These are phyloP conservation scores for Candida tropicalis DNA, from an alignment of 1,139 yeast species.

Conservation along the genomic window DNA sequence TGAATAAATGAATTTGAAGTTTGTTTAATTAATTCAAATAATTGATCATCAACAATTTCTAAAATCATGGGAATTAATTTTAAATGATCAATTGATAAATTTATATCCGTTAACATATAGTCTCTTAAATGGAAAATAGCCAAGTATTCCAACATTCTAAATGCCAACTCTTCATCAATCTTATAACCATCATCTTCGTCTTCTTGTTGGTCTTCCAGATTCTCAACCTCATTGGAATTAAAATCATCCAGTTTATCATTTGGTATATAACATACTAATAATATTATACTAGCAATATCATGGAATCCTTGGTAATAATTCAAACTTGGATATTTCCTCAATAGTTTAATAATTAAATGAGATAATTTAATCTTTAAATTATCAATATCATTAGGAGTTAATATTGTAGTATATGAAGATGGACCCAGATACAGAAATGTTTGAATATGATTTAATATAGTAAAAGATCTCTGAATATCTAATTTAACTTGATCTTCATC, in stretches of 20 bases:
- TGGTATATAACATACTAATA: conserved; percentile 48
- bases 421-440: conserved; percentile 21
- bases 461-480: conserved; percentile 76
- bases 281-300: conserved; percentile 75
- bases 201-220: background rate
- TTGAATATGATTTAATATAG: conserved; percentile 37
- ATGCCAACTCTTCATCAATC: conserved; percentile 42
- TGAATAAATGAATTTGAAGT: conserved; percentile 32
- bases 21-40: conserved; percentile 52
- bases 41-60: conserved; percentile 47
- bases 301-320: conserved; percentile 93
- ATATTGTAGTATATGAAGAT: conserved; percentile 35
- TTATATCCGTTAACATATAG: conserved; percentile 75
- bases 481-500: conserved; percentile 81
- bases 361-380: conserved; percentile 44
- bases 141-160: conserved; percentile 55
- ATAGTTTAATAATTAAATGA: conserved; percentile 53
- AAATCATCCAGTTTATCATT: conserved; percentile 9
- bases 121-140: conserved; percentile 74
- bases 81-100: conserved; percentile 66
- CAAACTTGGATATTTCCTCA: conserved; percentile 62
- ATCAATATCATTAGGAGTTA: conserved; percentile 36
- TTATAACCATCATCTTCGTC: conserved; percentile 17
- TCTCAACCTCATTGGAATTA: background rate
- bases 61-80: conserved; percentile 65